These are phyloP conservation scores for Septoria linicola DNA, from an alignment of 2,329 filamentous ascomycete genomes.

Conservation along the genomic window DNA sequence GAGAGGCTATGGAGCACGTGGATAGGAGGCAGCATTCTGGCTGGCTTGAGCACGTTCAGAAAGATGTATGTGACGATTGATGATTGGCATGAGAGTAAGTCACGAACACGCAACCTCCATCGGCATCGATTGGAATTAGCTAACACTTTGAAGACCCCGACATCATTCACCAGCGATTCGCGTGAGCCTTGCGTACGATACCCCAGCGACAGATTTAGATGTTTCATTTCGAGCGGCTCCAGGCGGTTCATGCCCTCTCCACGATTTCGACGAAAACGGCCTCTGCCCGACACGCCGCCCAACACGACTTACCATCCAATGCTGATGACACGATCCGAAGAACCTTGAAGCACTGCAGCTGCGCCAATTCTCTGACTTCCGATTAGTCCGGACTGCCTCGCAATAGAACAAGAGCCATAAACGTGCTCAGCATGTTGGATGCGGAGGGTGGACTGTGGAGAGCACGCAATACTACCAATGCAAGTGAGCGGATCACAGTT, in stretches of 20 bases:
- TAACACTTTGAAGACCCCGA: constrained; percentile 63
- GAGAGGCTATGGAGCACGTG: constrained; percentile 98
- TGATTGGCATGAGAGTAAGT: constrained; percentile 88
- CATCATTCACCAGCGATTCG: constrained; percentile 97
- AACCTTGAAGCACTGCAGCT: constrained; percentile 1
- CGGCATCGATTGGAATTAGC: constrained; percentile 14
- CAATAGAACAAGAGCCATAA: neutral
- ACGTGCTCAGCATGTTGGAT: constrained; percentile 7
- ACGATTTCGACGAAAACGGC: constrained; percentile 3
- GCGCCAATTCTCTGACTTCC: constrained; percentile 1
- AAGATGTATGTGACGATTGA: constrained; percentile 99
- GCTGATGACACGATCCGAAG: neutral
- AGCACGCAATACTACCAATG: constrained; percentile 10
- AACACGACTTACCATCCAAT: neutral
- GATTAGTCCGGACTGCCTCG: constrained; percentile 5
- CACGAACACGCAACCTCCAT: constrained; percentile 16
- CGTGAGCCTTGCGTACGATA: constrained; percentile 50
- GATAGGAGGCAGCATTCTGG: constrained; percentile 97
- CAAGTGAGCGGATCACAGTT: constrained; percentile 2
- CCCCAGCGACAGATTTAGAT: constrained; percentile 14
- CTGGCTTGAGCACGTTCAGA: constrained; percentile 94
- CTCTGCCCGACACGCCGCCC: neutral
- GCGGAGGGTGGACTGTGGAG: constrained; percentile 7
- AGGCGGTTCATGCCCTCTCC: constrained; percentile 8
- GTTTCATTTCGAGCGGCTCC: constrained; percentile 8